Conservation (phyloP, 306 rosid genomes). For the Casuarina glauca region DNA sequence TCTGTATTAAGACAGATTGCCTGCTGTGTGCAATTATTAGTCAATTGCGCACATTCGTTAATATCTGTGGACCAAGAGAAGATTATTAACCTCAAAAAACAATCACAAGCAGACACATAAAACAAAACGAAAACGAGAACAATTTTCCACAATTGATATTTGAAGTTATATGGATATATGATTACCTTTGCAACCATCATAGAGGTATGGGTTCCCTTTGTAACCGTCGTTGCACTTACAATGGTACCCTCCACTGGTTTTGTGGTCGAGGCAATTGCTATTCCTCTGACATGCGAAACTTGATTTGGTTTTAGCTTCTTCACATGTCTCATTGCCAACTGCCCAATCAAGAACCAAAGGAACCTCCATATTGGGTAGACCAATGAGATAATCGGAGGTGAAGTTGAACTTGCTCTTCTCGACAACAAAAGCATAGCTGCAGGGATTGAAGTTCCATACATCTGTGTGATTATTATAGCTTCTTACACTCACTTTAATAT, state of each 20-base stretch:
- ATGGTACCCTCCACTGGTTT: constrained; percentile 17
- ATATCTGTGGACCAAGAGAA: neutral
- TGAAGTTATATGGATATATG: neutral
- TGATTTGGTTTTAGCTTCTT: neutral
- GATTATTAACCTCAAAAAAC: too few relatives aligned
- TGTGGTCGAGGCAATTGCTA: neutral
- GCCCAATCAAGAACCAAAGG: too few relatives aligned
- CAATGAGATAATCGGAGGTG: too few relatives aligned
- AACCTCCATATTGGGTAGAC: too few relatives aligned
- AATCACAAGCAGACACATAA: neutral
- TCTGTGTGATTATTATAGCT: too few relatives aligned
- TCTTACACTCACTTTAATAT: too few relatives aligned
- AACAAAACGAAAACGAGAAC: neutral
- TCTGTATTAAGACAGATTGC: neutral
- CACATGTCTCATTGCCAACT: too few relatives aligned
- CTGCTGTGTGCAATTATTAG: neutral
- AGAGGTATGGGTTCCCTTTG: constrained; percentile 35
- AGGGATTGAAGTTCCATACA: too few relatives aligned
- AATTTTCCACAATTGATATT: neutral
- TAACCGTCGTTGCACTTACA: constrained; percentile 36
- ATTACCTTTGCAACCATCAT: constrained; percentile 32
- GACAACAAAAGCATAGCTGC: too few relatives aligned
- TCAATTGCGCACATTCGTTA: neutral
- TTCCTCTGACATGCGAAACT: constrained; percentile 18
- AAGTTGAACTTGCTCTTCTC: too few relatives aligned